Percentiles rank a stretch among this genome's conserved stretches.
phyloP scores from a whole-genome alignment of 768 basidiomycete genomes.

The Boletellus sp. region DNA sequence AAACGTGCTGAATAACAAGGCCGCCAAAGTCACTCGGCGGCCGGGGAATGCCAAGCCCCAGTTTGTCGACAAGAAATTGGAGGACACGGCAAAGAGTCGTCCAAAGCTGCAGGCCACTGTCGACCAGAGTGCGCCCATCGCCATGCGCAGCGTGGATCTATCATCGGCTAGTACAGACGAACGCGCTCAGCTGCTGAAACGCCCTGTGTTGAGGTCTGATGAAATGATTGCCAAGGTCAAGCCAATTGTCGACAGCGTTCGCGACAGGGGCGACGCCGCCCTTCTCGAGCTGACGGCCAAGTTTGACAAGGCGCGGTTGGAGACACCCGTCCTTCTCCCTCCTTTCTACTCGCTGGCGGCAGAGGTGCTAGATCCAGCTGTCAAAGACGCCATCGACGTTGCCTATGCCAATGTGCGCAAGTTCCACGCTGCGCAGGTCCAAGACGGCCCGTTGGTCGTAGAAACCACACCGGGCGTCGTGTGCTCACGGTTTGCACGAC shows the following conservation, averaged over 20 bases:
- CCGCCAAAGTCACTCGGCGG: slow-evolving; percentile 80
- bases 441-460: slow-evolving; percentile 65
- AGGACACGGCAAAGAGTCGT: slow-evolving; percentile 29
- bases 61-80: slow-evolving; percentile 38
- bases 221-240: slow-evolving; percentile 76
- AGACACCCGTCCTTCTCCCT: slow-evolving; percentile 67
- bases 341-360: slow-evolving; percentile 54
- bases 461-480: slow-evolving; percentile 99
- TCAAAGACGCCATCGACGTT: slow-evolving; percentile 79
- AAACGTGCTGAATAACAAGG: slow-evolving; percentile 76
- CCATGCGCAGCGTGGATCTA: slow-evolving; percentile 74
- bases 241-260: slow-evolving; percentile 90
- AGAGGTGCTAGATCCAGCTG: slow-evolving; percentile 56
- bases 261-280: slow-evolving; percentile 78
- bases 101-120: slow-evolving; percentile 18
- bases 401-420: slow-evolving; percentile 90
- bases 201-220: slow-evolving; percentile 78
- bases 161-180: slow-evolving; percentile 44
- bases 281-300: slow-evolving; percentile 87
- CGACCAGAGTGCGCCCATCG: slow-evolving; percentile 50
- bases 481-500: slow-evolving; percentile 90
- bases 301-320: slow-evolving; percentile 80
- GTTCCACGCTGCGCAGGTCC: slow-evolving; percentile 89
- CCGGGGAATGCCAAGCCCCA: slow-evolving; percentile 91
- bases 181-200: slow-evolving; percentile 68